Conservation (phyloP, 345 rosid genomes). For the Excoecaria cochinchinensis region DNA sequence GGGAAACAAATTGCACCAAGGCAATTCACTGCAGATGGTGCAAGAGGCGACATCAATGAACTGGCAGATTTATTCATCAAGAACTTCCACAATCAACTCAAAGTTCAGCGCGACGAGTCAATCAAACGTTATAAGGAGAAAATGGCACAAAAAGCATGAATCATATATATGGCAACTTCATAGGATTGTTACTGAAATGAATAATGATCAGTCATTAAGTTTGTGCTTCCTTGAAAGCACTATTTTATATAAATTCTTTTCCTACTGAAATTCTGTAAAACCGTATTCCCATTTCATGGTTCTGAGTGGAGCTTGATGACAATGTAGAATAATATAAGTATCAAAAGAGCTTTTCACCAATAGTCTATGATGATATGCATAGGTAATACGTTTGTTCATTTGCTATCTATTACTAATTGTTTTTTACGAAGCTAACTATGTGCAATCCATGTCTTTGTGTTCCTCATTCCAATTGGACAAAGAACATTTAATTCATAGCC, state of each 20-base stretch:
- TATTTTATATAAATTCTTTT: not conserved
- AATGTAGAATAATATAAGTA: not conserved
- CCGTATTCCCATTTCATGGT: not conserved
- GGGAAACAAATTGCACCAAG: slow-evolving; percentile 1
- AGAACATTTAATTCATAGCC: slow-evolving; percentile 2
- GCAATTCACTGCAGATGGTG: not conserved
- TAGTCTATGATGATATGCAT: too few relatives aligned
- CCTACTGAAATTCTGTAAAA: not conserved
- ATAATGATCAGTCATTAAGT: not conserved
- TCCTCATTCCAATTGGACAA: not conserved
- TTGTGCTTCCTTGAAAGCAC: not conserved
- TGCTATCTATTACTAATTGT: not conserved
- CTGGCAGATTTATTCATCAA: slow-evolving; percentile 30
- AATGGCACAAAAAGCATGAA: not conserved
- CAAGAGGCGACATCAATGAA: slow-evolving; percentile 19
- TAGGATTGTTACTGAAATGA: not conserved
- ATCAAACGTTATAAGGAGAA: not conserved
- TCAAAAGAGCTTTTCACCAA: too few relatives aligned
- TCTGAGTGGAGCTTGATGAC: not conserved
- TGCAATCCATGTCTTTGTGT: not conserved
- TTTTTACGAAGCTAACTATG: not conserved
- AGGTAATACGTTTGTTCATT: too few relatives aligned
- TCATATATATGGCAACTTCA: not conserved
- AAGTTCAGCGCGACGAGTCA: slow-evolving; percentile 9
- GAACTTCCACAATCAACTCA: slow-evolving; percentile 18